Conservation (phyloP, 2,329 filamentous ascomycete genomes). For the Dothideomycetidae sp. region DNA sequence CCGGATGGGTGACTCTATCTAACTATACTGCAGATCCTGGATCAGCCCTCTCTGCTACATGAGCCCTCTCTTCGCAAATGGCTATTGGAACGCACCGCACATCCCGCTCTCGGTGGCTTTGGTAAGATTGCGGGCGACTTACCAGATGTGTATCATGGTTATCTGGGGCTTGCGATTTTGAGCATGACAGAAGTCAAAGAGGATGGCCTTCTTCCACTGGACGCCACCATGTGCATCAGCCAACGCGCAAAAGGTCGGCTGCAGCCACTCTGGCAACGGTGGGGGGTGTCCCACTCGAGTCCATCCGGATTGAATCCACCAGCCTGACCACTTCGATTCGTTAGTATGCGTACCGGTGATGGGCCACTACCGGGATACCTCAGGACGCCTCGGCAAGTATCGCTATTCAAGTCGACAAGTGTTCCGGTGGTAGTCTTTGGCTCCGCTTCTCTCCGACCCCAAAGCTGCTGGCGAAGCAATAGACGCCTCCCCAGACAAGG, state of each 20-base stretch:
- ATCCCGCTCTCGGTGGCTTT: slow-evolving; percentile 47
- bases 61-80: slow-evolving; percentile 41
- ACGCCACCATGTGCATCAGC: slow-evolving; percentile 64
- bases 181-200: slow-evolving; percentile 44
- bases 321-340: too few relatives aligned
- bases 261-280: slow-evolving; percentile 17
- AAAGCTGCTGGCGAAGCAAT: slow-evolving; percentile 2
- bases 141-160: slow-evolving; percentile 70
- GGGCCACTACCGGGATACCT: too few relatives aligned
- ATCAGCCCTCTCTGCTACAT: slow-evolving; percentile 12
- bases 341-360: too few relatives aligned
- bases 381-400: too few relatives aligned
- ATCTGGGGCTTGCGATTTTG: slow-evolving; percentile 70
- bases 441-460: not conserved
- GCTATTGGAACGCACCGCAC: slow-evolving; percentile 73
- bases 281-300: too few relatives aligned
- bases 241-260: slow-evolving; percentile 31
- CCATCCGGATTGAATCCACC: too few relatives aligned
- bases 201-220: slow-evolving; percentile 56
- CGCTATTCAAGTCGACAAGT: too few relatives aligned
- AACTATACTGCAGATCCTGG: slow-evolving; percentile 14
- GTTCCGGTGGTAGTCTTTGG: too few relatives aligned
- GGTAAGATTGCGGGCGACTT: slow-evolving; percentile 33
- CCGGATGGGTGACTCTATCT: too few relatives aligned
- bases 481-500: slow-evolving; percentile 9